These are phyloP conservation scores for Coniosporium tulheliwenetii DNA, from an alignment of 2,329 filamentous ascomycete species.

Conservation along the genomic window DNA sequence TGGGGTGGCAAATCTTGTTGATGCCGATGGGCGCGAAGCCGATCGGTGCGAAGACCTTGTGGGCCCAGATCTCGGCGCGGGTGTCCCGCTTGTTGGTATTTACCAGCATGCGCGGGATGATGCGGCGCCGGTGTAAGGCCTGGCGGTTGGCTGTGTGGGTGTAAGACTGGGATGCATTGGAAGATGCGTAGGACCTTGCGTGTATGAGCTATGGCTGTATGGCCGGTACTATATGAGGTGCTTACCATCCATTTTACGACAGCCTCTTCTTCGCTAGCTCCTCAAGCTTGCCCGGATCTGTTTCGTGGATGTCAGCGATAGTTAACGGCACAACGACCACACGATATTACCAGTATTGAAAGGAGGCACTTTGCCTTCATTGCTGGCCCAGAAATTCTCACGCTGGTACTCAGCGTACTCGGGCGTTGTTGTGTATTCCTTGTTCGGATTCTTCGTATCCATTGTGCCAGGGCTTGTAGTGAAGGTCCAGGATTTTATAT, in stretches of 20 bases:
- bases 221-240: background rate
- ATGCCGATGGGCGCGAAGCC: constrained; percentile 33
- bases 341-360: constrained; percentile 33
- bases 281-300: constrained; percentile 43
- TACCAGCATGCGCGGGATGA: constrained; percentile 45
- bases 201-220: too few species aligned
- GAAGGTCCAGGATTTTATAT: too few species aligned
- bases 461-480: too few species aligned
- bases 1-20: constrained; percentile 47
- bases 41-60: constrained; percentile 1
- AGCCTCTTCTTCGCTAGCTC: constrained; percentile 39
- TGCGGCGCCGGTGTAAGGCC: constrained; percentile 48
- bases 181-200: constrained; percentile 30
- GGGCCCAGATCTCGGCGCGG: constrained; percentile 12
- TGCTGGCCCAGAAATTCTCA: constrained; percentile 38
- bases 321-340: background rate
- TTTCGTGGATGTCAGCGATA: background rate
- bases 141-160: constrained; percentile 43
- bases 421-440: constrained; percentile 31
- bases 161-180: constrained; percentile 38
- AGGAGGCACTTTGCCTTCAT: constrained; percentile 30
- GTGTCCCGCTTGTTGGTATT: constrained; percentile 46
- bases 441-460: constrained; percentile 38
- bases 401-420: constrained; percentile 40
- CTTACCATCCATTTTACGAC: constrained; percentile 40